Evolutionary conservation across 805 yeast genomes (phyloP), one percentile per base, ranked within the genome.

Genomic region (Nakazawaea ernobii): DNA sequence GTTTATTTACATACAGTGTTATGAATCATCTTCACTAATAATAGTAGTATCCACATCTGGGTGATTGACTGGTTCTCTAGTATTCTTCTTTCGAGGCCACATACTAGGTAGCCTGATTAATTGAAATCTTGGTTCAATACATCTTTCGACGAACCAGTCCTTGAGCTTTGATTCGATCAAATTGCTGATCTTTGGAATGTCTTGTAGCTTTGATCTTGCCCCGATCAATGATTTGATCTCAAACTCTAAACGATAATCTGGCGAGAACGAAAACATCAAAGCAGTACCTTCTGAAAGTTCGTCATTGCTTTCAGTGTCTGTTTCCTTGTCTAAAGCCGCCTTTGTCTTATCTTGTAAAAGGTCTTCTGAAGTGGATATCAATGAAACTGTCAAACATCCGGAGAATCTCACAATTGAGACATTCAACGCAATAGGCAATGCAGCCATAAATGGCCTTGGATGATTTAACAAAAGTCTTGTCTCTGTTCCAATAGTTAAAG

Each of bases 111-210:
- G 65, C 57, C 75, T 76, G 29, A 94, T 80, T 42, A 88, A 84
- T 61, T 91, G 96, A 58, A 84, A 92, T 55, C 95, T 74, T 1
- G 99, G 99, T 54, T 89, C 95, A 10, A 94, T 94, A 60, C 96
- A 89, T 52, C 97, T 73, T 56, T 92, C 97, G 14, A 83, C 82
- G 59, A 94, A 91, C 95, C 97, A 90, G 47, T 82, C 82, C 52
- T 94, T 75, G 35, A 94, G 74, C 51, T 84, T 83, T 49, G 79
- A 80, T 60, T 94, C 98, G 36, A 94, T 82, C 37, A 94, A 68
- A 49, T 87, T 82, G 8, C 95, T 80, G 35, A 94, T 80, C 59
- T 94, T 90, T 7, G 99, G 99, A 13, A 94, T 86, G 58, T 94
- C 89, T 63, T 91, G 96, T 27, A 94, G 70, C 60, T 92, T 86